Evolutionary conservation across 179 eudicot genomes (phyloP).

Genomic region (Nepenthes alata): DNA sequence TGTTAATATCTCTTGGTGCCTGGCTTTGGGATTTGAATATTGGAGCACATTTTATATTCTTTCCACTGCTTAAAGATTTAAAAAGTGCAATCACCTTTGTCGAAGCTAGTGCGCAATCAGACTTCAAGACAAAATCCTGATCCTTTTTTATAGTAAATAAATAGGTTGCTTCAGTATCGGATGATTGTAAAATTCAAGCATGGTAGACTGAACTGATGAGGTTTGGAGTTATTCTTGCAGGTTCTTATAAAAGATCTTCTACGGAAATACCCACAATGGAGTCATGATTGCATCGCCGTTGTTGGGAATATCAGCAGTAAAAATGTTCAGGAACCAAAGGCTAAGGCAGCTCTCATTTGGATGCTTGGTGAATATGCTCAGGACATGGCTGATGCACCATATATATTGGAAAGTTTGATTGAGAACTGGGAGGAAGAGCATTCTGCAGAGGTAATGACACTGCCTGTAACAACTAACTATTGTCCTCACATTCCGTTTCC

Average conservation of each 20-base stretch:
- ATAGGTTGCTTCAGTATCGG: no score
- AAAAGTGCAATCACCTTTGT: no score
- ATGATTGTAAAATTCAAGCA: background rate
- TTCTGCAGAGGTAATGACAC: constrained; percentile 73
- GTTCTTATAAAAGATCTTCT: constrained; percentile 96
- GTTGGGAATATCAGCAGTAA: constrained; percentile 97
- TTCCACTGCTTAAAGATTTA: no score
- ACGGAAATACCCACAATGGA: constrained; percentile 99
- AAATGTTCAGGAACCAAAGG: constrained; percentile 96
- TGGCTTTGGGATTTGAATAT: background rate
- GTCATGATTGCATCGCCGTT: constrained; percentile 97
- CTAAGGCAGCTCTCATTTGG: constrained; percentile 99
- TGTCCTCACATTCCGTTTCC: no score
- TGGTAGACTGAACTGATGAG: constrained; percentile 2
- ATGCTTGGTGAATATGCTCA: constrained; percentile 98
- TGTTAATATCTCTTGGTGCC: background rate
- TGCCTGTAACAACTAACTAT: background rate
- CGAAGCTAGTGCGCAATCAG: no score
- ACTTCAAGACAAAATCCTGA: no score
- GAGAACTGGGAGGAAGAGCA: constrained; percentile 94
- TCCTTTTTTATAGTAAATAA: no score
- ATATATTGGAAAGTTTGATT: constrained; percentile 64
- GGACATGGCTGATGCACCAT: constrained; percentile 96
- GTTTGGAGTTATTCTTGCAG: constrained; percentile 25
- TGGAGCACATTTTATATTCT: no score